Percentiles rank a stretch among this genome's conserved stretches.
Evolutionary conservation across 2,329 filamentous ascomycete genomes (phyloP).

Genomic region (Paecilomyces fulvus): DNA sequence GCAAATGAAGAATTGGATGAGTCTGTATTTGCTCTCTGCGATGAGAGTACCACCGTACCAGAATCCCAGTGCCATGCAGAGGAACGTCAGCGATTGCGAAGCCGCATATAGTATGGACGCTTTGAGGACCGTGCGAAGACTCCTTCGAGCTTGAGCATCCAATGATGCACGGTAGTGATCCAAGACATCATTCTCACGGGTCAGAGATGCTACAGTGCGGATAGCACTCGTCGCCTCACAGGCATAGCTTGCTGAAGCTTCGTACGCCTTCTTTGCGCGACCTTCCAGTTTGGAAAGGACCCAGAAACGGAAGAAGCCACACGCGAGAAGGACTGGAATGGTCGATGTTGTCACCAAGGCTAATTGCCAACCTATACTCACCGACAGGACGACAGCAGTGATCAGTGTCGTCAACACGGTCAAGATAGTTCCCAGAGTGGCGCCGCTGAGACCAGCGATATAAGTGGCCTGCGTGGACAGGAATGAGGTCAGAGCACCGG

Average conservation of each 20-base stretch:
- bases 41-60: conserved; percentile 84
- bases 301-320: conserved; percentile 82
- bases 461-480: conserved; percentile 84
- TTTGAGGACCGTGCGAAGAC: conserved; percentile 64
- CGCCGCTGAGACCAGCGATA: conserved; percentile 77
- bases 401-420: conserved; percentile 73
- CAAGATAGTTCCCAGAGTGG: conserved; percentile 77
- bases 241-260: conserved; percentile 74
- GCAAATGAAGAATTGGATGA: conserved; percentile 88
- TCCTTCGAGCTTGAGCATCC: conserved; percentile 56
- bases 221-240: conserved; percentile 92
- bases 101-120: conserved; percentile 74
- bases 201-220: conserved; percentile 84
- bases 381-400: conserved; percentile 59
- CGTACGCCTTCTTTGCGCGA: conserved; percentile 71
- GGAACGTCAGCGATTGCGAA: conserved; percentile 75
- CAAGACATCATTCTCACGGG: conserved; percentile 75
- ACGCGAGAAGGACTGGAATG: conserved; percentile 67
- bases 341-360: conserved; percentile 72
- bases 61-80: conserved; percentile 79
- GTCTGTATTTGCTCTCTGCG: conserved; percentile 57
- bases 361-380: conserved; percentile 78
- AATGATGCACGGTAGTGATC: conserved; percentile 60
- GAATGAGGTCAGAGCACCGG: conserved; percentile 81
- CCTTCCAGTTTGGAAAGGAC: conserved; percentile 71